A percentile compares a stretch with the other conserved stretches of the same genome.
These are phyloP conservation scores for Asclepias syriaca DNA, from an alignment of 257 asterid genomes.

Conservation along the genomic window DNA sequence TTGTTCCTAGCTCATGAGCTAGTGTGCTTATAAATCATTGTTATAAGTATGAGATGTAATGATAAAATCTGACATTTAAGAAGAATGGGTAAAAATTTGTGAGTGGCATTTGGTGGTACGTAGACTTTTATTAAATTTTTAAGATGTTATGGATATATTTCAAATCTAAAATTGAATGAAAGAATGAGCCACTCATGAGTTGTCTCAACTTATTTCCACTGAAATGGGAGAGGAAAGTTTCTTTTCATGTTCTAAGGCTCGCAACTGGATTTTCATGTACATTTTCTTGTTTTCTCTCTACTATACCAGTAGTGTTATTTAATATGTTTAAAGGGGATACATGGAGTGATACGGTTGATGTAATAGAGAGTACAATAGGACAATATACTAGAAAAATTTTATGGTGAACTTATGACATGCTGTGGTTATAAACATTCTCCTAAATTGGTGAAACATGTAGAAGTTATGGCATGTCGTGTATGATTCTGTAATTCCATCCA, in stretches of 20 bases:
- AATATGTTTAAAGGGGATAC: no score
- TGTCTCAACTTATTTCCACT: not conserved
- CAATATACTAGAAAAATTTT: not conserved
- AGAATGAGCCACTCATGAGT: not conserved
- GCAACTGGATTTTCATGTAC: not conserved
- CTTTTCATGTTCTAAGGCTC: not conserved
- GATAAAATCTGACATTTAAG: not conserved
- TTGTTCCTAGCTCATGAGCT: not conserved
- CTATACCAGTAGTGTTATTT: not conserved
- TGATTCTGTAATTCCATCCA: not conserved
- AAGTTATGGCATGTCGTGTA: not conserved
- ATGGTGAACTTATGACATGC: not conserved
- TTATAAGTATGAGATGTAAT: no score
- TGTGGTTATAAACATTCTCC: not conserved
- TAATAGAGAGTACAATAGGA: not conserved
- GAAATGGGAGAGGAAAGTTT: not conserved
- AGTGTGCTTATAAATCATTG: not conserved
- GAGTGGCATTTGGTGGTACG: not conserved
- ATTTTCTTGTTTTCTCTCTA: not conserved
- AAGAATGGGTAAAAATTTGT: not conserved
- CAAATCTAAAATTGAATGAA: not conserved
- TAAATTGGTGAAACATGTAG: not conserved
- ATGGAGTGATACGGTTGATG: not conserved
- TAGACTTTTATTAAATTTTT: not conserved
- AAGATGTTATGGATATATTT: no score